Evolutionary conservation across 73 alveolate genomes (phyloP).

Genomic region (Paraurostyla sp.): DNA sequence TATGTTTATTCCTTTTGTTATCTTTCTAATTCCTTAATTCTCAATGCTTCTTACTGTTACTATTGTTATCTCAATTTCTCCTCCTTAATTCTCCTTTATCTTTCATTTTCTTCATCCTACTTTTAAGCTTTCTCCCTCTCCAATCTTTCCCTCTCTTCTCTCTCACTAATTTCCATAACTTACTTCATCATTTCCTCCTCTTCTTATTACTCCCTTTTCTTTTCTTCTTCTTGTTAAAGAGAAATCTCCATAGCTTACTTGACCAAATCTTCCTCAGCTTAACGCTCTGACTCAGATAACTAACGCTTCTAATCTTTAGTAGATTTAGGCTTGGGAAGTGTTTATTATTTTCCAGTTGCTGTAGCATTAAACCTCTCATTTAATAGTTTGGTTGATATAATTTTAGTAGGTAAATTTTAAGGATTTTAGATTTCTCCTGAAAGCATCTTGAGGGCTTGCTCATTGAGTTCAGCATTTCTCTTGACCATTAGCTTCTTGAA

Average conservation of each 20-base stretch:
- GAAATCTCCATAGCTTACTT: conserved; percentile 57
- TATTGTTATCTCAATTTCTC: not conserved
- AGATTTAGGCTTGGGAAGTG: conserved; percentile 24
- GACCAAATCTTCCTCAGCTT: conserved; percentile 67
- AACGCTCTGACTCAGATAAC: not conserved
- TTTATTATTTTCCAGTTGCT: not conserved
- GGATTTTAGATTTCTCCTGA: too few species aligned
- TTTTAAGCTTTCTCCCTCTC: not conserved
- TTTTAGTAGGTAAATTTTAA: too few species aligned
- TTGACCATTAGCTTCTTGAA: conserved; percentile 90
- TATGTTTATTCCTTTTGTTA: not conserved
- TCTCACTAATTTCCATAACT: conserved; percentile 64
- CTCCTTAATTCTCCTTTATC: not conserved
- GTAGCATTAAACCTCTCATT: not conserved
- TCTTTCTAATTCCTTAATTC: not conserved
- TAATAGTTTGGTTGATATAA: not conserved
- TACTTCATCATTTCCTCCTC: conserved; percentile 62
- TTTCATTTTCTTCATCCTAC: conserved; percentile 1
- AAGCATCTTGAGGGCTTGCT: conserved; percentile 76
- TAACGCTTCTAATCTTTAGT: conserved; percentile 23
- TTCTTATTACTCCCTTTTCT: conserved; percentile 46
- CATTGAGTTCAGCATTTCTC: conserved; percentile 86
- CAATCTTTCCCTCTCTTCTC: conserved; percentile 28
- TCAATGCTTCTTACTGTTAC: not conserved
- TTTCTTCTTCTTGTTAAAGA: conserved; percentile 28